phyloP scores from a whole-genome alignment of 2,329 filamentous ascomycete genomes.

The Ascocoryne sarcoides region DNA sequence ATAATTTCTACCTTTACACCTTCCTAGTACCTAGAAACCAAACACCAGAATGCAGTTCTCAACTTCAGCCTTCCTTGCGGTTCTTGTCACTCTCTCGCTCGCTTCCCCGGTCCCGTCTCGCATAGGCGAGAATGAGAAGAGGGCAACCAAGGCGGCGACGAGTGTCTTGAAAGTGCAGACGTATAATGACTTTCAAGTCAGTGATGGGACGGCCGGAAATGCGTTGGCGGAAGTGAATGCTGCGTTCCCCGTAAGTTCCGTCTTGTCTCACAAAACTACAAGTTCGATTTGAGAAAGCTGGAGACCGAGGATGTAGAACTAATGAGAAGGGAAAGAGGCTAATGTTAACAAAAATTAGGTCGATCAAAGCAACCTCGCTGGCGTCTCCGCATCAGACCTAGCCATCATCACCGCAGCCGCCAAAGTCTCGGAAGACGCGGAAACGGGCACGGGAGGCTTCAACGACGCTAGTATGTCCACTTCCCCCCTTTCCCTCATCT shows the following conservation, averaged over 20 bases:
- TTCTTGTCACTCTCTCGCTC: background rate
- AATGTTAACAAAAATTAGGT: too few species aligned
- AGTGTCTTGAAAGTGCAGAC: constrained; percentile 13
- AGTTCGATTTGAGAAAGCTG: too few species aligned
- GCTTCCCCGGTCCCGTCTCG: background rate
- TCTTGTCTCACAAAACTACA: too few species aligned
- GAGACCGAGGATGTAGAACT: too few species aligned
- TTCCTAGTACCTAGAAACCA: background rate
- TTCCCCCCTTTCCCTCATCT: too few species aligned
- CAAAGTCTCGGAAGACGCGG: constrained; percentile 44
- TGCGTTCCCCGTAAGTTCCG: constrained; percentile 40
- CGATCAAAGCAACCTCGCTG: constrained; percentile 36
- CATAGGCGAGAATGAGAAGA: too few species aligned
- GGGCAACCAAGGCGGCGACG: background rate
- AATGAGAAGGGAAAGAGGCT: too few species aligned
- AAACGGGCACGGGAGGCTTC: constrained; percentile 39
- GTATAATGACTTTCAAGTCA: constrained; percentile 37
- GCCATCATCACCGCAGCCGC: constrained; percentile 41
- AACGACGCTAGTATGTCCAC: too few species aligned
- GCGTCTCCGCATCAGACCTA: constrained; percentile 39
- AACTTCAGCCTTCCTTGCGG: background rate
- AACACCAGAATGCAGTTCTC: background rate
- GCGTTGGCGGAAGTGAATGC: constrained; percentile 44
- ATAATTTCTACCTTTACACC: too few species aligned
- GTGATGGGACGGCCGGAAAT: constrained; percentile 42